Base-by-base conservation (phyloP, 139 green algal genomes). In the Edaphochlamys debaryana region DNA sequence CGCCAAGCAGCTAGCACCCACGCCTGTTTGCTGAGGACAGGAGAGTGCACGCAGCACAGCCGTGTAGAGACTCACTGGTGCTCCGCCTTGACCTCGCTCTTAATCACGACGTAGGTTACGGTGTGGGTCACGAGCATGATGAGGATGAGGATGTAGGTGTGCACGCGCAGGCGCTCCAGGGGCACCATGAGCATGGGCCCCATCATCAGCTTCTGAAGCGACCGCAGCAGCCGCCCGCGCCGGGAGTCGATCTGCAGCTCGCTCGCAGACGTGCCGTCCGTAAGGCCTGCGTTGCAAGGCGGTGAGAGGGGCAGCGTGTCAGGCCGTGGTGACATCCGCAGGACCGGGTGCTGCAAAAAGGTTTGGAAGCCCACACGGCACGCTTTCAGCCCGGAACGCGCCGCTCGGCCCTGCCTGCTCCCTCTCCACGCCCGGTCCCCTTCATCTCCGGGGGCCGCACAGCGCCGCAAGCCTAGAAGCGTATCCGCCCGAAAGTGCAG, bases 121-220 rank as follows among this genome's bases (percentile, higher is more conserved):
- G 78, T 32, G 50, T 87, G 81, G 34, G 72, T 66, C 9, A 77
- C 30, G 9, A 87, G 48, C 60, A 87, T 87, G 30, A 80, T 8
- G 13, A 20, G 11, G 45, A 80, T 38, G 29, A 81, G 15, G n/a
- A 6, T 3, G 30, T 75, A 81, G 45, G 52, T 81, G 64, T 74
- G 69, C 11, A 76, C 38, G 6, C 63, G 72, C 45, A 87, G 36
- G 9, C 71, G 70, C 36, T 81, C 68, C 60, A 81, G 72, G 13
- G 81, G 81, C 25, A 3, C 25, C 45, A 71, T 77, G 45, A 87
- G 81, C 56, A 68, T 25, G 4, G 71, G 81, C 4, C 81, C 81
- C 58, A 45, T 67, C 58, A 87, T 50, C 37, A 87, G 62, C 66
- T 73, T 83, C 17, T 38, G 42, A 22, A 83, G 64, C 22, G 63